Evolutionary conservation across 75 land plant genomes (phyloP).

Genomic region (Sequoia sempervirens): DNA sequence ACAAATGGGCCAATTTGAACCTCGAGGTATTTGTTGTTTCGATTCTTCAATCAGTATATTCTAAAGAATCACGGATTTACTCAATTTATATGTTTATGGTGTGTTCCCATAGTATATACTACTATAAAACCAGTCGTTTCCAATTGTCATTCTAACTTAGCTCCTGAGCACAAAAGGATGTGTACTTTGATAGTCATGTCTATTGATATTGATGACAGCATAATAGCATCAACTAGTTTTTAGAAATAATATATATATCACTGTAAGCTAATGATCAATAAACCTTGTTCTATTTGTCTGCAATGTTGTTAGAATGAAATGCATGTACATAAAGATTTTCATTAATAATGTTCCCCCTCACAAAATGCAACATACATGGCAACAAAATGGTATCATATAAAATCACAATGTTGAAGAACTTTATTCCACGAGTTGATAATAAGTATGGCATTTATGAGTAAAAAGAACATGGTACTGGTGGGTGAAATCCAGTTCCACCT

Average conservation of each 20-base stretch:
- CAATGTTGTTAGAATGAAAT: no score
- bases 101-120: no score
- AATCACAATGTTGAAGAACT: background rate
- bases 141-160: background rate
- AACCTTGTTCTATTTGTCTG: no score
- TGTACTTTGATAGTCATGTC: background rate
- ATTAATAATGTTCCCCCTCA: background rate
- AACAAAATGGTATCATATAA: background rate
- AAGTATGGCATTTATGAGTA: background rate
- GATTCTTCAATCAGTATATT: background rate
- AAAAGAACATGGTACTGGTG: background rate
- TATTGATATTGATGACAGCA: background rate
- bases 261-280: no score
- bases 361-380: no score
- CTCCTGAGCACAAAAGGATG: background rate
- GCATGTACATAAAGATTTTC: no score
- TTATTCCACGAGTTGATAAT: background rate
- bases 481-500: constrained; percentile 1
- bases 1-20: background rate
- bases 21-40: background rate
- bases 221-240: background rate
- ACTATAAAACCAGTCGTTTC: background rate
- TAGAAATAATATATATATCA: no score
- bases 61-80: no score
- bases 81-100: no score